Evolutionary conservation across 2,329 filamentous ascomycete species (phyloP), one percentile per base, ranked within the genome.

Genomic region (Colletotrichum graminicola): DNA sequence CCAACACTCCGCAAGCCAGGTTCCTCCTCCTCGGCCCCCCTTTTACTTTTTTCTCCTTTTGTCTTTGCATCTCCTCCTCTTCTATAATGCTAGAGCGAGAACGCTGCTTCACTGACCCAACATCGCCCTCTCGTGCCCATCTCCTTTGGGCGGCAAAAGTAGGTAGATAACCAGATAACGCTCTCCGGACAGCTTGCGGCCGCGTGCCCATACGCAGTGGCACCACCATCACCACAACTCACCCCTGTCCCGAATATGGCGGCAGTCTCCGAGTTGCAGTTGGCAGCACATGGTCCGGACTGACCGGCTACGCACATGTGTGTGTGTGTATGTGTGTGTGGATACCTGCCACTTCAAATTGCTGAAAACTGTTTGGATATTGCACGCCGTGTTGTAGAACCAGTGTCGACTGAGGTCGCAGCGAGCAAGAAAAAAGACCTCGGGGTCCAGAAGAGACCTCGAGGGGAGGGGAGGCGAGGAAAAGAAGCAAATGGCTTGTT

Each of bases 71-170:
- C 34, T 57, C 54, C 26, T 36, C 16, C 32, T 63, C 36, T 57
- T 64, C 68, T 72, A 68, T 43, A 36, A 43, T 71, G 59, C 52
- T 43, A 64, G 60, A 63, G 69, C 47, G 39, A 61, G 23, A 49
- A 47, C 36, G 29, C 55, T 47, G 49, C 55, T 60, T 47, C 62
- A 47, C 59, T 43, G 59, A 54, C 26, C 47, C 51, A 56, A 67
- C 54, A 43, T 23, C 32, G 12, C 49, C 56, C 7, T 52, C 66
- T 55, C 49, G 39, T 56, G 52, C 56, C 60, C 57, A 59, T 60
- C 60, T 55, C 26, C 56, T 69, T 74, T 75, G 66, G 73, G 73
- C 73, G 45, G 47, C 59, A 41, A 55, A 63, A 45, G 26, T 39
- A 55, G 55, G 32, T 29, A 59, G 54, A 52, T 32, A 26, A 34